A percentile compares a stretch with the other conserved stretches of the same genome.
Conservation (phyloP, 805 yeast species). For the Kluyveromyces siamensis region DNA sequence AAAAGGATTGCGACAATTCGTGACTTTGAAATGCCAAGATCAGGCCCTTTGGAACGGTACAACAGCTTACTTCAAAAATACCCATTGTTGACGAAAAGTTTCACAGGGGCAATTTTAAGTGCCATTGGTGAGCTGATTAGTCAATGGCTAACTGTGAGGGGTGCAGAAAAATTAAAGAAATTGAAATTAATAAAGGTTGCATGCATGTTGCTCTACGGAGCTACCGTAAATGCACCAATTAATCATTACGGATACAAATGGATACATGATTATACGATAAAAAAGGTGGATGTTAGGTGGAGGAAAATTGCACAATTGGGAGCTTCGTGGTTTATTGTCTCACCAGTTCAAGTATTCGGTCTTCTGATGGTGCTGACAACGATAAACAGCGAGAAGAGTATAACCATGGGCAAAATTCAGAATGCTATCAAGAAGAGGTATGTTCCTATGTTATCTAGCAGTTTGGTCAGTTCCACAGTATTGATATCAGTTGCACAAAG, state of each 20-base stretch:
- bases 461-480: slow-evolving; percentile 13
- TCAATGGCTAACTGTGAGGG: slow-evolving; percentile 8
- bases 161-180: neutral
- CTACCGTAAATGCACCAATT: slow-evolving; percentile 17
- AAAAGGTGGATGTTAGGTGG: slow-evolving; percentile 5
- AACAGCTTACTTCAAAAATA: slow-evolving; percentile 8
- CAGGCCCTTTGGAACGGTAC: slow-evolving; percentile 3
- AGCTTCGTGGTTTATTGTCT: slow-evolving; percentile 13
- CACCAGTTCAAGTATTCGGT: slow-evolving; percentile 16
- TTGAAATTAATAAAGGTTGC: neutral
- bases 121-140: slow-evolving; percentile 15
- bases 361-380: slow-evolving; percentile 12
- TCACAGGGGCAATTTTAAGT: slow-evolving; percentile 15
- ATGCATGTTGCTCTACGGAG: slow-evolving; percentile 16
- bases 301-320: slow-evolving; percentile 12
- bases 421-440: slow-evolving; percentile 9
- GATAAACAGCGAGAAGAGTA: slow-evolving; percentile 8
- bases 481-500: slow-evolving; percentile 17
- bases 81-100: slow-evolving; percentile 12
- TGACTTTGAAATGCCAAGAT: too few species aligned
- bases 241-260: slow-evolving; percentile 15
- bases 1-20: too few species aligned
- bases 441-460: slow-evolving; percentile 11
- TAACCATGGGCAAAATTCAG: slow-evolving; percentile 3
- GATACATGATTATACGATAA: slow-evolving; percentile 10